Evolutionary conservation across 371 early-diverging fungal genomes (phyloP).

Genomic region (Zychaea mexicana): DNA sequence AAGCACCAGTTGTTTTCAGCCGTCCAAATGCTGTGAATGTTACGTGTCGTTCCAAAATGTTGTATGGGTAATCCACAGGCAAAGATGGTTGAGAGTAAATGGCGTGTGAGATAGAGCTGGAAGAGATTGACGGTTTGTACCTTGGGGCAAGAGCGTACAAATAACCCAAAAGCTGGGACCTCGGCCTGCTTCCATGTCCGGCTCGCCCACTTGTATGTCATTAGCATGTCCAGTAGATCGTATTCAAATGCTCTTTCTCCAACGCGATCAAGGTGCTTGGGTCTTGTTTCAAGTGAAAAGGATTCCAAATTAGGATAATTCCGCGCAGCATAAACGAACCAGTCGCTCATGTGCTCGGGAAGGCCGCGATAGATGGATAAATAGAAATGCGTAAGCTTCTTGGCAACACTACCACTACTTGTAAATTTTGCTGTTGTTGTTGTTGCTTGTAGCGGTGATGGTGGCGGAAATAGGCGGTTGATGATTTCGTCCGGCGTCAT

Average conservation of each 20-base stretch:
- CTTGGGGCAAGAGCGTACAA: neutral
- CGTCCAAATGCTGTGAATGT: slow-evolving; percentile 2
- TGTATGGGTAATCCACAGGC: neutral
- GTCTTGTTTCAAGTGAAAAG: slow-evolving; percentile 2
- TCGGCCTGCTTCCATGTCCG: neutral
- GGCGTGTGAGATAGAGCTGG: slow-evolving; percentile 3
- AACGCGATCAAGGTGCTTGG: neutral
- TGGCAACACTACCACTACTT: neutral
- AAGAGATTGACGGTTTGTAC: neutral
- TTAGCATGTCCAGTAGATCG: slow-evolving; percentile 9
- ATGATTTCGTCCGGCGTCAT: neutral
- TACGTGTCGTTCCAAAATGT: neutral
- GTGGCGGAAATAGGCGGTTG: neutral
- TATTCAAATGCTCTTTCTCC: slow-evolving; percentile 7
- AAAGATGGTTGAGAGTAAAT: neutral
- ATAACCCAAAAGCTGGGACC: neutral
- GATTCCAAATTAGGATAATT: slow-evolving; percentile 4
- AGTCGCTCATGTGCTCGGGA: slow-evolving; percentile 9
- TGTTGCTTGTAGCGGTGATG: neutral
- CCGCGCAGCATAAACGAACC: slow-evolving; percentile 16
- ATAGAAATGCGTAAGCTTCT: neutral
- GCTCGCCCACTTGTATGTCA: neutral
- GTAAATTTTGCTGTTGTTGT: too few species aligned
- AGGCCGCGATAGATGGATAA: slow-evolving; percentile 10
- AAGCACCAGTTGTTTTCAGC: slow-evolving; percentile 5